These are phyloP conservation scores for Nicotiana sylvestris DNA, from an alignment of 257 asterid genomes.

Conservation along the genomic window DNA sequence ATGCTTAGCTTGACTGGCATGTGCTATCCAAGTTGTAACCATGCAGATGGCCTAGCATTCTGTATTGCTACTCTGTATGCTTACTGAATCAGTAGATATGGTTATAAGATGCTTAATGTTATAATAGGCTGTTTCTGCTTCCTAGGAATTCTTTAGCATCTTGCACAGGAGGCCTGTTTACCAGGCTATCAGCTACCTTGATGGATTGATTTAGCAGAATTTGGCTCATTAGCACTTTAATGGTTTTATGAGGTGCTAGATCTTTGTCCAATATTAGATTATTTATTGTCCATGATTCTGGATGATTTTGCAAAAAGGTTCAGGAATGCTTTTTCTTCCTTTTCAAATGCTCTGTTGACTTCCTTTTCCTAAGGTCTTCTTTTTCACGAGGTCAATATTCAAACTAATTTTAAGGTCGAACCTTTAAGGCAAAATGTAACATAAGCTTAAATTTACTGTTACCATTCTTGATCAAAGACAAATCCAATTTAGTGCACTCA, in stretches of 20 bases:
- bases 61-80: neutral
- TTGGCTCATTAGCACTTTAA: neutral
- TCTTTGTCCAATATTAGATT: neutral
- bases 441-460: neutral
- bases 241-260: neutral
- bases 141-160: neutral
- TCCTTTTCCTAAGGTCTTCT: neutral
- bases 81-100: neutral
- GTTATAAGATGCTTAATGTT: neutral
- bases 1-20: neutral
- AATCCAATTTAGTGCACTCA: neutral
- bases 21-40: neutral
- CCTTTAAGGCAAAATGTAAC: neutral
- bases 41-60: neutral
- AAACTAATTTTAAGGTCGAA: neutral
- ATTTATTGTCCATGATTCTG: neutral
- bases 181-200: neutral
- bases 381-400: neutral
- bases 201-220: neutral
- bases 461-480: conserved; percentile 1
- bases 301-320: neutral
- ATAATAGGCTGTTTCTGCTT: neutral
- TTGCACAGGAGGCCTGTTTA: neutral
- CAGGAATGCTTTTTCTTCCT: neutral
- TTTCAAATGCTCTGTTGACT: neutral